Percentiles rank a stretch among this genome's conserved stretches.
Evolutionary conservation across 192 early-diverging fungal genomes (phyloP).

Genomic region (Cetraspora pellucida): DNA sequence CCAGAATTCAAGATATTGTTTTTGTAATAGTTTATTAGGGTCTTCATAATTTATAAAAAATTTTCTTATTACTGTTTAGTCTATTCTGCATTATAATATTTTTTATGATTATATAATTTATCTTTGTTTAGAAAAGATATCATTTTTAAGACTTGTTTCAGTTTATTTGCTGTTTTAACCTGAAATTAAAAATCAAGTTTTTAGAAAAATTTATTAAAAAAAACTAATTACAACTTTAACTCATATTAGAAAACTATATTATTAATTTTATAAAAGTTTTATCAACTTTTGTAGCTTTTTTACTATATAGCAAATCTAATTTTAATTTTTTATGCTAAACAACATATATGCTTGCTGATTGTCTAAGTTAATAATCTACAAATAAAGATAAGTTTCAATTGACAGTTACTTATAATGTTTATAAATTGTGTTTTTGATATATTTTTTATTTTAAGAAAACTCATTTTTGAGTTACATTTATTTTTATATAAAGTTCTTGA

Average conservation of each 20-base stretch:
- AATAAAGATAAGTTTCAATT: constrained; percentile 4
- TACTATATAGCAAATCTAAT: constrained; percentile 9
- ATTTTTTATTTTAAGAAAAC: background rate
- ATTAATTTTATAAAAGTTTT: constrained; percentile 21
- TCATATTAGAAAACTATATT: constrained; percentile 25
- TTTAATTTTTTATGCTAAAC: constrained; percentile 7
- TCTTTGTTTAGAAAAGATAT: constrained; percentile 21
- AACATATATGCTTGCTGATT: background rate
- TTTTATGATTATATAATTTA: constrained; percentile 20
- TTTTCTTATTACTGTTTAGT: constrained; percentile 26
- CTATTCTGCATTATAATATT: constrained; percentile 32
- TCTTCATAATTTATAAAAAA: constrained; percentile 26
- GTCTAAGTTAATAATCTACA: constrained; percentile 19
- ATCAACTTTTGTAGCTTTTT: constrained; percentile 32
- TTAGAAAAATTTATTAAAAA: constrained; percentile 7
- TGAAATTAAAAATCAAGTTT: constrained; percentile 15
- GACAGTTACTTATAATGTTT: constrained; percentile 15
- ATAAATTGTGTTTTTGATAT: constrained; percentile 14
- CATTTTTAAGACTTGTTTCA: constrained; percentile 27
- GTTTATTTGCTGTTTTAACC: constrained; percentile 28
- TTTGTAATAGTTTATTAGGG: constrained; percentile 18
- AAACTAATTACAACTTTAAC: constrained; percentile 22
- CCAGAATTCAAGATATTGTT: constrained; percentile 24
- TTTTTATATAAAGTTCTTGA: constrained; percentile 11
- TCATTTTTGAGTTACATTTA: constrained; percentile 20